Base-by-base conservation (phyloP, 2,329 filamentous ascomycete genomes). In the Alternaria sp. region DNA sequence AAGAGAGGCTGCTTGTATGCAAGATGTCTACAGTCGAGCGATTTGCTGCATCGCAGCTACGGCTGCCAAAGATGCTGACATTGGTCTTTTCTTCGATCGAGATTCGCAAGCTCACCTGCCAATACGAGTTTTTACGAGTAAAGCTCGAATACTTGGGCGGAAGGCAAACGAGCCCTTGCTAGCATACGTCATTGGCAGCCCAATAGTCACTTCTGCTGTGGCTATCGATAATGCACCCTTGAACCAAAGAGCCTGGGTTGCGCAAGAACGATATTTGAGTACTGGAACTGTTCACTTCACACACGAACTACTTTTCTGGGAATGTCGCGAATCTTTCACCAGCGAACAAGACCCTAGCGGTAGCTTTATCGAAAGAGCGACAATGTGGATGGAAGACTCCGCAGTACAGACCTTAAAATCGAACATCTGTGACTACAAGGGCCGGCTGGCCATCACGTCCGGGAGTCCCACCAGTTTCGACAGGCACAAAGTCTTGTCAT, bases 171-270 rank as follows among this genome's bases (percentile, higher is more conserved):
- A 40, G 15, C 32, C 15, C 32, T 36, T 36, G 13, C 7, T 43
- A 19, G 12, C 11, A 13, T 59, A 59, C 21, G 28, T 13, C 28
- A 32, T 32, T 12, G 46, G 43, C 15, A 25, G 44, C 26, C 10
- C 55, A 12, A 19, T 32, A 10, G 36, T 44, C 6, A 23, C 5
- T 15, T 2, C 54, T 47, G 1, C 12, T 5, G 4, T 32, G 6
- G 36, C 21, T 1, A 44, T 66, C 25, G 57, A 53, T 12, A 7
- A 4, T 7, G 53, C 61, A 10, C 67, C 66, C 6, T 32, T 69
- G 15, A 68, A 68, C 32, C 9, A 26, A 30, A 59, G 67, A 26
- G 69, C 61, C 10, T 71, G 69, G 67, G 63, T 70, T 12, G 55
- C 62, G 4, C 69, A 71, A 32, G 69, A 71, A 32, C 59, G 67